phyloP scores from a whole-genome alignment of 495 filamentous ascomycete genomes.

The Aspergillus nidulans region DNA sequence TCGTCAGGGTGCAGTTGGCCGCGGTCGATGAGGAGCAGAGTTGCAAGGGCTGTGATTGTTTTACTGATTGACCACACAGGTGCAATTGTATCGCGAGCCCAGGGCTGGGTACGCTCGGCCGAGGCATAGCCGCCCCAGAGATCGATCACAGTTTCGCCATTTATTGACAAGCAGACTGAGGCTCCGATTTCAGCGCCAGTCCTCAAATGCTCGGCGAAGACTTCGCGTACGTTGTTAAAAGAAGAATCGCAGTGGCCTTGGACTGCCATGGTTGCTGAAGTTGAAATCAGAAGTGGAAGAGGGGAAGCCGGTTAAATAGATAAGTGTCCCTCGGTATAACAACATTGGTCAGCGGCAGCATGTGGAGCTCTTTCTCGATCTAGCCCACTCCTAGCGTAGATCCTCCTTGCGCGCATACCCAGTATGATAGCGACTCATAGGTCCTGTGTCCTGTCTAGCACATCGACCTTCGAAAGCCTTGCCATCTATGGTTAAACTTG shows the following conservation, averaged over 20 bases:
- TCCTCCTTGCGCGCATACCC: too few relatives aligned
- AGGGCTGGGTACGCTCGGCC: conserved; percentile 21
- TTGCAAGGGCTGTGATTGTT: conserved; percentile 32
- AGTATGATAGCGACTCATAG: too few relatives aligned
- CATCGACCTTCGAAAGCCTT: too few relatives aligned
- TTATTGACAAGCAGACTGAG: conserved; percentile 38
- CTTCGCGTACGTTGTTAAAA: conserved; percentile 30
- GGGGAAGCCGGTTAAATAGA: background rate
- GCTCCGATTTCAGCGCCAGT: conserved; percentile 38
- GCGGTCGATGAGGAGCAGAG: conserved; percentile 35
- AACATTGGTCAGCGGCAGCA: background rate
- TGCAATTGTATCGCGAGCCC: conserved; percentile 37
- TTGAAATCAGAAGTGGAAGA: background rate
- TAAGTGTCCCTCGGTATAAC: background rate
- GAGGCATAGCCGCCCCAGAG: conserved; percentile 44
- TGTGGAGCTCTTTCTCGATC: background rate
- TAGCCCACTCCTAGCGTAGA: background rate
- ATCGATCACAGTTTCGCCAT: conserved; percentile 40
- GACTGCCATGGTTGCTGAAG: conserved; percentile 24
- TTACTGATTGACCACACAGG: conserved; percentile 42
- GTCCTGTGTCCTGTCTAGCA: too few relatives aligned
- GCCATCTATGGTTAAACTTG: too few relatives aligned
- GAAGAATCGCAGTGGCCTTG: conserved; percentile 32
- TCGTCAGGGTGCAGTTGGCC: conserved; percentile 35
- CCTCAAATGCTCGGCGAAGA: conserved; percentile 24